These are phyloP conservation scores for Sarocladium strictum DNA, from an alignment of 2,329 filamentous ascomycete species.

Conservation along the genomic window DNA sequence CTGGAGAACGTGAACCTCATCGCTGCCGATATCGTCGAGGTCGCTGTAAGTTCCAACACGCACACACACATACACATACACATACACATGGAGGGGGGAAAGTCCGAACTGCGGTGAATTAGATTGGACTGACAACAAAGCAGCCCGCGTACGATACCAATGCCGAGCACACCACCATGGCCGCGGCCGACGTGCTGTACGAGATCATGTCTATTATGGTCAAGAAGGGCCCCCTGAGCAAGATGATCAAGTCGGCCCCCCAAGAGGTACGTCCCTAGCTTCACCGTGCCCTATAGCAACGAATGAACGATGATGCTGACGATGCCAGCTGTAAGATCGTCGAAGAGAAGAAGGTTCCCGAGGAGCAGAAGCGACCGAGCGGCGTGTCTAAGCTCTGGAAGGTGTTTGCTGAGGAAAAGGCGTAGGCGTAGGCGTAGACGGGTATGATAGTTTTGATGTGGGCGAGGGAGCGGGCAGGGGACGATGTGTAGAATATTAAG, in stretches of 20 bases:
- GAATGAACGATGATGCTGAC: background rate
- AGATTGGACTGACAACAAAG: background rate
- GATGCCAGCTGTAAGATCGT: background rate
- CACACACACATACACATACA: too few relatives aligned
- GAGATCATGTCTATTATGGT: constrained; percentile 81
- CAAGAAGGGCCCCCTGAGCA: constrained; percentile 64
- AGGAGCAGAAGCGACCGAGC: background rate
- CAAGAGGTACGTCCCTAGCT: constrained; percentile 12
- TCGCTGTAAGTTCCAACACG: constrained; percentile 22
- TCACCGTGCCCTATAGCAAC: background rate
- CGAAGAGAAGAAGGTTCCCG: background rate
- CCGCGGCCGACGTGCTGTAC: constrained; percentile 63
- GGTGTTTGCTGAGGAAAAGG: background rate
- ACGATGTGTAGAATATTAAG: too few relatives aligned
- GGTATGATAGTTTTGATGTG: too few relatives aligned
- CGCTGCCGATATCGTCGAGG: constrained; percentile 83
- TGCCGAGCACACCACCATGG: constrained; percentile 68
- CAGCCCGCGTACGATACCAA: constrained; percentile 65
- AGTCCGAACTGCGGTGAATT: too few relatives aligned
- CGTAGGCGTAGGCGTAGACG: too few relatives aligned
- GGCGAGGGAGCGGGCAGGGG: too few relatives aligned
- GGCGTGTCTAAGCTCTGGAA: background rate
- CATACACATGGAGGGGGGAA: too few relatives aligned
- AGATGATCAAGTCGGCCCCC: constrained; percentile 25
- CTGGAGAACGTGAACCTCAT: constrained; percentile 80